phyloP scores from a whole-genome alignment of 371 early-diverging fungal genomes.

The Mortierella sp. region DNA sequence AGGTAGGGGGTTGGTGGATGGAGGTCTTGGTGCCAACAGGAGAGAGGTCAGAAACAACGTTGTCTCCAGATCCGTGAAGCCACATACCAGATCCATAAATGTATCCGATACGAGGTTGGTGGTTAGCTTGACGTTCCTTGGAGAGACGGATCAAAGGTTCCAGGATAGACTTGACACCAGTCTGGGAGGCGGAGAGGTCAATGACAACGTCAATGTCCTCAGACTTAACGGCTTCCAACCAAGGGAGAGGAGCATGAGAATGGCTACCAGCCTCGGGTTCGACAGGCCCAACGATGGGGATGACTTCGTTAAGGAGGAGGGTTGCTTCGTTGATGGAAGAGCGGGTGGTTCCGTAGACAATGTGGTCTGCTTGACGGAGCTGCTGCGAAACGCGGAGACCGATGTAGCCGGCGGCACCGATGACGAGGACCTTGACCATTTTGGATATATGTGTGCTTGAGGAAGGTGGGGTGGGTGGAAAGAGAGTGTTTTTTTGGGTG shows the following conservation, averaged over 20 bases:
- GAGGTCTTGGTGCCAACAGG: constrained; percentile 25
- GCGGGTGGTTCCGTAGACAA: constrained; percentile 60
- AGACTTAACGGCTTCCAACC: constrained; percentile 33
- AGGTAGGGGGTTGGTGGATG: constrained; percentile 8
- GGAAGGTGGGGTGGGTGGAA: no score
- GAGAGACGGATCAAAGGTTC: constrained; percentile 40
- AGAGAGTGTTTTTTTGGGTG: neutral
- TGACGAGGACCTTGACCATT: constrained; percentile 59
- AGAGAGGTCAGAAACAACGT: constrained; percentile 17
- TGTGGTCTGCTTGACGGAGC: constrained; percentile 58
- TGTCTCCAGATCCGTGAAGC: constrained; percentile 43
- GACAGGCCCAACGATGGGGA: constrained; percentile 37
- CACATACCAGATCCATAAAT: constrained; percentile 49
- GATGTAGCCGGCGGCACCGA: constrained; percentile 61
- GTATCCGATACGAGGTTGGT: constrained; percentile 26
- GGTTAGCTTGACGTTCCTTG: constrained; percentile 37
- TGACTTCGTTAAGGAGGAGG: constrained; percentile 50
- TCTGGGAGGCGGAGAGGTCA: constrained; percentile 32
- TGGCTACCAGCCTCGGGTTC: constrained; percentile 33
- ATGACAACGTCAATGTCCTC: constrained; percentile 49
- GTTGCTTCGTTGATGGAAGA: constrained; percentile 26
- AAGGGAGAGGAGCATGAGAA: constrained; percentile 10
- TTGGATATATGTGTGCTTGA: neutral
- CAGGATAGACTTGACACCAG: constrained; percentile 29
- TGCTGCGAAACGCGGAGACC: constrained; percentile 57